Base-by-base conservation (phyloP, 305 asterid species). In the Nicotiana rustica region DNA sequence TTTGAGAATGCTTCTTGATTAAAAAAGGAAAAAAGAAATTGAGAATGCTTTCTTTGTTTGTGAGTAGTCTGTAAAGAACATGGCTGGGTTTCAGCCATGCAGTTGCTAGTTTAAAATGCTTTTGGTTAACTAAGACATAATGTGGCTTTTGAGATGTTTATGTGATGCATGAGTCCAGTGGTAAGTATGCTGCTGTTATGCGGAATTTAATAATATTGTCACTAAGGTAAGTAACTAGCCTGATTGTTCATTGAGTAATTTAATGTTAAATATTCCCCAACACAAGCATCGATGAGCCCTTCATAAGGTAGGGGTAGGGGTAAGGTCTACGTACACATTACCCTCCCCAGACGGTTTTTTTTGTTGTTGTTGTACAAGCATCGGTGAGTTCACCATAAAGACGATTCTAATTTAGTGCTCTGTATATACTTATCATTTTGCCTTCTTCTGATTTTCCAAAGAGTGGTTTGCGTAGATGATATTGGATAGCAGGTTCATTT, bases 51-150 rank as follows among this genome's bases (percentile, higher is more conserved):
- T 21, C 19, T 49, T 52, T 52, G 79, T 75, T 49, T 55, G 25
- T 73, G 62, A 49, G 64, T 49, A 14, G n/a, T 76, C 66, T 29
- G 80, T 29, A 55, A 76, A 25, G 80, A 47, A 76, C 65, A 52
- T 52, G 31, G 52, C 80, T 52, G 31, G 29, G 25, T 75, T 75
- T 6, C 29, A 15, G 17, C 49, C 29, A 64, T 75, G 49, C 49
- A 52, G 80, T 55, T 15, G 80, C 49, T 44, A 75, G 80, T 75
- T 29, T 75, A 75, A 4, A 75, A 15, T 75, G 44, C 29, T 29
- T 29, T 52, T 75, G 55, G 65, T 25, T 52, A 25, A 29, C 44
- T 21, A 29, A 36, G 64, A 52, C 59, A 12, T 41, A 41, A 8
- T 41, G 61, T 71, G n/a, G 77, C 10, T 19, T 18, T 57, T 21